These are phyloP conservation scores for Periglandula ipomoeae DNA, from an alignment of 2,329 filamentous ascomycete genomes.

Conservation along the genomic window DNA sequence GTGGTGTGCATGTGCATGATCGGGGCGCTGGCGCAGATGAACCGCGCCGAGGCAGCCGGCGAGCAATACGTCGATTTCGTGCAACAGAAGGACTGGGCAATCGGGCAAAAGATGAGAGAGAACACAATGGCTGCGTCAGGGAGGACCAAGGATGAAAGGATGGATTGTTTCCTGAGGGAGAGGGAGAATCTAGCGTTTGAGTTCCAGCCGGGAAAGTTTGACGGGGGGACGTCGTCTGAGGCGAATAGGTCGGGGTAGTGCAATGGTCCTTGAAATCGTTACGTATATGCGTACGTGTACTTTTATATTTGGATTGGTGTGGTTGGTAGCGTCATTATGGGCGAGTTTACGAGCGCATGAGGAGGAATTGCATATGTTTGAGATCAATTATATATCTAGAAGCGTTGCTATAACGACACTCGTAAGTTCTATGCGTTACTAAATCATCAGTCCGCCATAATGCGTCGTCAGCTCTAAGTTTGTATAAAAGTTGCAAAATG, in stretches of 20 bases:
- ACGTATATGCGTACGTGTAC: no score
- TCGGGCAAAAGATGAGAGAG: slow-evolving; percentile 48
- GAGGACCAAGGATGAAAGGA: slow-evolving; percentile 52
- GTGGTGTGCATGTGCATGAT: slow-evolving; percentile 60
- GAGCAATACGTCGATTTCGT: slow-evolving; percentile 56
- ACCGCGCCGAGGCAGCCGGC: slow-evolving; percentile 55
- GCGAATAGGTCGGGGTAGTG: slow-evolving; percentile 3
- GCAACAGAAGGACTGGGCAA: slow-evolving; percentile 55
- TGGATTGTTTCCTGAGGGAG: slow-evolving; percentile 69
- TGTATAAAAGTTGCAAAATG: no score
- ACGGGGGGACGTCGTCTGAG: slow-evolving; percentile 12
- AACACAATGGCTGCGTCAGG: slow-evolving; percentile 43
- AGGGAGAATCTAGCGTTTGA: slow-evolving; percentile 43
- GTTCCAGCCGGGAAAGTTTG: slow-evolving; percentile 22
- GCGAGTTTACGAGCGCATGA: no score
- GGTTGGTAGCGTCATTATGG: no score
- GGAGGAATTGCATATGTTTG: no score
- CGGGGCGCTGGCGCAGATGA: slow-evolving; percentile 64
- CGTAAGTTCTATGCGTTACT: no score
- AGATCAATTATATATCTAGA: no score
- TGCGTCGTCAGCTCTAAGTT: no score
- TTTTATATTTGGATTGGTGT: no score
- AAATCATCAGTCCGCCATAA: no score
- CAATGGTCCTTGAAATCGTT: no score
- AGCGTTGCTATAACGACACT: no score